Conservation (phyloP, 2,329 filamentous ascomycete species). For the Aulographum hederae region DNA sequence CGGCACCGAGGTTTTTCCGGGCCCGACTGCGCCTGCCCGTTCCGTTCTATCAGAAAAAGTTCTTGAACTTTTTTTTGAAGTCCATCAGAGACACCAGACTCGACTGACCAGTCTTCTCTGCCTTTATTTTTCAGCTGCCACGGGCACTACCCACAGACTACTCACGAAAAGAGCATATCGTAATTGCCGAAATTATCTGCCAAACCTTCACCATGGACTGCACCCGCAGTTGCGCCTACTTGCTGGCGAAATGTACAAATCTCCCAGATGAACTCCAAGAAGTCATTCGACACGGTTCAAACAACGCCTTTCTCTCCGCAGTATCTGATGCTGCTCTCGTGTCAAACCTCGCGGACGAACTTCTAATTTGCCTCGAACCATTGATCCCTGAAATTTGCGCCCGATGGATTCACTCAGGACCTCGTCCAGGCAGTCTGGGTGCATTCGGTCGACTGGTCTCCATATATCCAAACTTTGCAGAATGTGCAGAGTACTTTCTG, state of each 20-base stretch:
- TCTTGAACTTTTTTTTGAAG: too few relatives aligned
- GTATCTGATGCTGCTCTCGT: conserved; percentile 52
- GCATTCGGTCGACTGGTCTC: background rate
- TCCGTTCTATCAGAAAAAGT: too few relatives aligned
- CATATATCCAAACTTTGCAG: background rate
- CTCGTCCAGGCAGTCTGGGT: background rate
- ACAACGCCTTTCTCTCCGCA: conserved; percentile 50
- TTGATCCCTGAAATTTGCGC: conserved; percentile 70
- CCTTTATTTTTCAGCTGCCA: too few relatives aligned
- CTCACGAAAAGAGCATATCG: too few relatives aligned
- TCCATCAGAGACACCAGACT: too few relatives aligned
- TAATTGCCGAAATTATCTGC: too few relatives aligned
- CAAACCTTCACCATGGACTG: background rate
- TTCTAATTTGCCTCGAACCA: conserved; percentile 58
- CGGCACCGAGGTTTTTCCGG: too few relatives aligned
- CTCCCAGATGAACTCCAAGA: conserved; percentile 53
- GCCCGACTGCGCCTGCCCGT: too few relatives aligned
- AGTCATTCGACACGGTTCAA: conserved; percentile 43
- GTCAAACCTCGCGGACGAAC: conserved; percentile 47
- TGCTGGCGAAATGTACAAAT: conserved; percentile 16
- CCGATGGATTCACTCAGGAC: conserved; percentile 41
- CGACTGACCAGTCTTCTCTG: too few relatives aligned
- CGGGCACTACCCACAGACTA: too few relatives aligned
- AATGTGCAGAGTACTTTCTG: background rate
- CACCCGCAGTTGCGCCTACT: background rate